Evolutionary conservation across 2,329 filamentous ascomycete genomes (phyloP), one percentile per base, ranked within the genome.

Genomic region (Dryadomyces sulphureus): DNA sequence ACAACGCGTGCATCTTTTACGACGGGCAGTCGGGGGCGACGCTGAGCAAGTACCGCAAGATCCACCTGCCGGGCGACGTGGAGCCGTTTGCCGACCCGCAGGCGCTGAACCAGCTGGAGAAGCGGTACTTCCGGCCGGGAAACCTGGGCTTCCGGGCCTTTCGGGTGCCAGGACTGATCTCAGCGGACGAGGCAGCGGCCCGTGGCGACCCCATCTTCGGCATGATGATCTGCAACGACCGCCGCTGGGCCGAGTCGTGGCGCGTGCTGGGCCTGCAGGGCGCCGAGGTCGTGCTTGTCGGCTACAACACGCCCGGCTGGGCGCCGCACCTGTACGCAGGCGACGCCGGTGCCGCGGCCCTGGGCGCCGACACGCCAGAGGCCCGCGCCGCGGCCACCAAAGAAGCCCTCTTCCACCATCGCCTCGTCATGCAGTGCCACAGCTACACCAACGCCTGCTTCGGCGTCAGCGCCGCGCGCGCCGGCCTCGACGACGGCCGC

Each of bases 211-310:
- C 70, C 3, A 71, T 75, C 43, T 48, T 75, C 60, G 72, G 56
- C 41, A 71, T 72, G 68, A 60, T 73, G 56, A 70, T 73, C 50
- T 73, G 70, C 57, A 75, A 73, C 53, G 70, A 73, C 55, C 59
- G 69, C 5, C 61, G 70, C 12, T 74, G 70, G 70, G 62, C 68
- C 2, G 70, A 73, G 52, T 64, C 63, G 0, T 75, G 71, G 69
- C 56, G 70, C 22, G 59, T 61, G 17, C 67, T 70, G 50, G 67
- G 69, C 1, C 59, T 73, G 5, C 68, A 73, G 52, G 69, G 69
- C 6, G 63, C 65, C 4, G 69, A 73, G 54, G 51, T 72, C 69
- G 53, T 58, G 24, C 51, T 57, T 30, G 51, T 54, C 43, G 69
- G 69, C 4, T 73, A 69, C 55, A 72, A 72, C 54, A 72, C 69